Percentiles rank a stretch among this genome's conserved stretches.
phyloP scores from a whole-genome alignment of 2,329 filamentous ascomycete species.

The Torrubiella hemipterigena region DNA sequence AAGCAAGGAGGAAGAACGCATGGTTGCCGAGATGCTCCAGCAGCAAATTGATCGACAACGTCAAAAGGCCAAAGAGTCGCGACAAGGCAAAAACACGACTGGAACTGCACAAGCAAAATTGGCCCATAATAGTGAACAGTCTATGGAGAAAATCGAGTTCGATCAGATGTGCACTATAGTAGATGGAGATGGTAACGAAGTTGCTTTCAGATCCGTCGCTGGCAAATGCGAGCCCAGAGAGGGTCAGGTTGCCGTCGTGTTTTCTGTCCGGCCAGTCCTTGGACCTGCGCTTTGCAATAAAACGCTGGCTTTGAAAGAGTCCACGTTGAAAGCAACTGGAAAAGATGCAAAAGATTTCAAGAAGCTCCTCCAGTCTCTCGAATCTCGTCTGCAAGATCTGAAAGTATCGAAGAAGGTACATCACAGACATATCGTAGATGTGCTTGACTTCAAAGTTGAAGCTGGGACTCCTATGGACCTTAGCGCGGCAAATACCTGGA shows the following conservation, averaged over 20 bases:
- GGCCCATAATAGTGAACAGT: slow-evolving; percentile 15
- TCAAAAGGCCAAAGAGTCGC: slow-evolving; percentile 51
- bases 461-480: slow-evolving; percentile 30
- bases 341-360: slow-evolving; percentile 56
- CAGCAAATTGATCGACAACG: slow-evolving; percentile 59
- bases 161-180: slow-evolving; percentile 54
- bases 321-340: slow-evolving; percentile 43
- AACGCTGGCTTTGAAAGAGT: slow-evolving; percentile 64
- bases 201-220: slow-evolving; percentile 60
- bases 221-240: slow-evolving; percentile 55
- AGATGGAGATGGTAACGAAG: slow-evolving; percentile 48
- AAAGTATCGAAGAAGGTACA: slow-evolving; percentile 62
- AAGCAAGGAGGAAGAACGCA: slow-evolving; percentile 55
- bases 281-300: slow-evolving; percentile 41
- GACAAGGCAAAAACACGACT: slow-evolving; percentile 43
- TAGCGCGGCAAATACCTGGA: slow-evolving; percentile 40
- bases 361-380: slow-evolving; percentile 63
- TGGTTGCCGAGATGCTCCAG: slow-evolving; percentile 58
- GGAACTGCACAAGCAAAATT: slow-evolving; percentile 14
- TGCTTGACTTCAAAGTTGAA: slow-evolving; percentile 76
- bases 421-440: slow-evolving; percentile 65
- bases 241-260: slow-evolving; percentile 55
- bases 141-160: slow-evolving; percentile 39
- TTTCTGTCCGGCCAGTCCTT: slow-evolving; percentile 60
- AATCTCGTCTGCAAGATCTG: slow-evolving; percentile 62